Evolutionary conservation across 106 monocot species (phyloP).

Genomic region (Narthecium ossifragum): DNA sequence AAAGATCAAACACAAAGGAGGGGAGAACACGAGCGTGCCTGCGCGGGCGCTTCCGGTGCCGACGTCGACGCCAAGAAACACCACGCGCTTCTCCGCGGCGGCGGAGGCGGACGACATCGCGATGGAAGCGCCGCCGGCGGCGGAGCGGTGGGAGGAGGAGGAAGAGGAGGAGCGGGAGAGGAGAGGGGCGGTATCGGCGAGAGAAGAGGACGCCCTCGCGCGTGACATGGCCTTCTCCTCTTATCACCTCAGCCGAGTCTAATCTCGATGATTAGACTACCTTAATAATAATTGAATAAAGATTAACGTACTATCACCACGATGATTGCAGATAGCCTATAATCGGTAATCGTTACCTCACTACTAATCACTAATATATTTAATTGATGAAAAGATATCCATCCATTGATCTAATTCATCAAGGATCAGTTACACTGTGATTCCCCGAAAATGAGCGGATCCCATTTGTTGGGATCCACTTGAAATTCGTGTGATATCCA

Average conservation of each 20-base stretch:
- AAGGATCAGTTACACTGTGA: too few relatives aligned
- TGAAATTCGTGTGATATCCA: too few relatives aligned
- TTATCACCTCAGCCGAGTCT: neutral
- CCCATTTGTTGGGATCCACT: too few relatives aligned
- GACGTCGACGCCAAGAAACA: constrained; percentile 95
- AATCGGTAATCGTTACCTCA: too few relatives aligned
- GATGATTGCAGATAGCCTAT: too few relatives aligned
- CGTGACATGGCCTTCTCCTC: neutral
- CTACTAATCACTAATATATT: too few relatives aligned
- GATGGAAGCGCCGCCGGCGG: constrained; percentile 2
- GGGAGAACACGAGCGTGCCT: constrained; percentile 23
- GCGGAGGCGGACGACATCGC: constrained; percentile 21
- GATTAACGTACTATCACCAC: too few relatives aligned
- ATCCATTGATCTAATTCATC: too few relatives aligned
- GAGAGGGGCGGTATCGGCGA: constrained; percentile 11
- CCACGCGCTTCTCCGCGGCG: constrained; percentile 14
- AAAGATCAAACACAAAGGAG: neutral
- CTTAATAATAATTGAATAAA: neutral
- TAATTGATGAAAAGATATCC: too few relatives aligned
- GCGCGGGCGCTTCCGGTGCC: constrained; percentile 98
- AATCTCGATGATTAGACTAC: neutral
- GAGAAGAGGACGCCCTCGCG: neutral
- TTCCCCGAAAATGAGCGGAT: too few relatives aligned
- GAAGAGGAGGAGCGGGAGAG: neutral
- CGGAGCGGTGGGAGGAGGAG: constrained; percentile 4